Evolutionary conservation across 164 flowering plant genomes (phyloP), one percentile per base, ranked within the genome.

Genomic region (Nelumbo lutea): DNA sequence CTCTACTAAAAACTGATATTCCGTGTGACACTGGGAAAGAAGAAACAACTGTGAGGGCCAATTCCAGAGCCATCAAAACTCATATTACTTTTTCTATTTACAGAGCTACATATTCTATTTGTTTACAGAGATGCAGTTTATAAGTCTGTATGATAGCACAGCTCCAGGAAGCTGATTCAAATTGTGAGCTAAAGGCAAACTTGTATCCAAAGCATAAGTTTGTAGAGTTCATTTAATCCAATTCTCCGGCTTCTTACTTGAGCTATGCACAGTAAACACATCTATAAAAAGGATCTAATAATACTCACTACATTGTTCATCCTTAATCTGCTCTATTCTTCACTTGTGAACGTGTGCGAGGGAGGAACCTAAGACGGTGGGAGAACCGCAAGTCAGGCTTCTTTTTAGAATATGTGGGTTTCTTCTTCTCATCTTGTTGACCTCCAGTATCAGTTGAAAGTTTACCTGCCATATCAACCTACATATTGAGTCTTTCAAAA

Each of bases 341-440:
- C 64, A 65, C 71, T 42, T 74, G 71, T 45, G 79, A 76, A 5
- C 75, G 69, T 47, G 82, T 76, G 2, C 69, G 76, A 13, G 82
- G 76, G 62, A 76, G 76, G 68, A 71, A 69, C 60, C 62, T 68
- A 72, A 76, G 72, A 38, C 78, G 68, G 50, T 72, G 70, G 9
- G 80, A 74, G 70, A 51, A 74, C 5, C 74, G 80, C 74, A 76
- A 13, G 41, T 66, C 68, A 15, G 75, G 72, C 65, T 63, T 67
- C 69, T 42, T 70, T 44, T 64, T 64, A 47, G 66, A 53, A 48
- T 48, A 64, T 57, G 55, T 42, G 1, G 39, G 11, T 9, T 7
- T 68, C 57, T 43, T 68, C 59, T 68, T 68, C 65, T 47, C 53
- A 2, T 27, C 46, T 52, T 40, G 45, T 59, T 5, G 9, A 59